A percentile compares a stretch with the other conserved stretches of the same genome.
phyloP scores from a whole-genome alignment of 164 flowering plant genomes.

The Nymphaea colorata region DNA sequence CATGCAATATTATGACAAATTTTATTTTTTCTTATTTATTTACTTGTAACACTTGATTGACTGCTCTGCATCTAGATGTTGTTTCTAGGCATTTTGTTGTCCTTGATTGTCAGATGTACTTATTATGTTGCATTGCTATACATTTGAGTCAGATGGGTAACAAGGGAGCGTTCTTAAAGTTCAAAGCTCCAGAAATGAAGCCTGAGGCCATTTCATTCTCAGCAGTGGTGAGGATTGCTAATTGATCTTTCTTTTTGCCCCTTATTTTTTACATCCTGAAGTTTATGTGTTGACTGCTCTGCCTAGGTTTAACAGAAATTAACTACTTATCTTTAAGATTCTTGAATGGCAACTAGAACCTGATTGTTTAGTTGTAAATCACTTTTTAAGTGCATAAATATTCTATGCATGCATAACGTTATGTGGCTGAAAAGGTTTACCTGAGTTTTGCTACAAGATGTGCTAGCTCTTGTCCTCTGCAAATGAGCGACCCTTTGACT shows the following conservation, averaged over 20 bases:
- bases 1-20: no score
- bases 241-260: not conserved
- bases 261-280: not conserved
- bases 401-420: no score
- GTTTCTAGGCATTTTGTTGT: not conserved
- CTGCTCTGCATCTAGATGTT: not conserved
- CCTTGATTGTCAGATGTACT: not conserved
- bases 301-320: not conserved
- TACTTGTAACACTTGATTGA: not conserved
- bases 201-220: conserved; percentile 84
- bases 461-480: no score
- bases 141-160: conserved; percentile 77
- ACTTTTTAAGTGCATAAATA: no score
- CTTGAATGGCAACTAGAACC: no score
- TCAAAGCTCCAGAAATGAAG: conserved; percentile 83
- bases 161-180: conserved; percentile 91
- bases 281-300: not conserved
- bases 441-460: no score
- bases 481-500: no score
- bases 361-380: no score
- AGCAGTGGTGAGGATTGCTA: conserved; percentile 64
- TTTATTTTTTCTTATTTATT: not conserved
- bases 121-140: not conserved
- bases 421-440: no score
- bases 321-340: not conserved